These are phyloP conservation scores for Chrysopogon serrulatus DNA, from an alignment of 176 grass and related monocot species.

Conservation along the genomic window DNA sequence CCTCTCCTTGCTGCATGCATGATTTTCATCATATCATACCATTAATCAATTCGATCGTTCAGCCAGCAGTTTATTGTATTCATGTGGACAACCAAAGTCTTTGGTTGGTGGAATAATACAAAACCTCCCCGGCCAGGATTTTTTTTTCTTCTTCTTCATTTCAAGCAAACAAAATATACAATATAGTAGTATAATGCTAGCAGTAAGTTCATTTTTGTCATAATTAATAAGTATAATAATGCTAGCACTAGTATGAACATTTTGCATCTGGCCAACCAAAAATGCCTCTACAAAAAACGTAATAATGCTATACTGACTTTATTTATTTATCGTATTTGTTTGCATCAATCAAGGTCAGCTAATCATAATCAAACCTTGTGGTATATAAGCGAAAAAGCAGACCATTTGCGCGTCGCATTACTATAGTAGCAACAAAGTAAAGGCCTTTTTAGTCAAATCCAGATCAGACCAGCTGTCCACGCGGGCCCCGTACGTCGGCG, in stretches of 20 bases:
- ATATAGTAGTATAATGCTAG: too few species aligned
- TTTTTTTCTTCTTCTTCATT: too few species aligned
- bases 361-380: too few species aligned
- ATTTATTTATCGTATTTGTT: not conserved
- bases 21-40: not conserved
- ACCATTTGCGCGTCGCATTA: not conserved
- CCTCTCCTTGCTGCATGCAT: not conserved
- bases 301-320: not conserved
- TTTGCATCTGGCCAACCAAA: not conserved
- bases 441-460: slow-evolving; percentile 21
- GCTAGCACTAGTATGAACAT: too few species aligned
- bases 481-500: slow-evolving; percentile 16
- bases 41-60: not conserved
- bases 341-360: not conserved
- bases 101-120: not conserved
- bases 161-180: too few species aligned
- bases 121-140: too few species aligned
- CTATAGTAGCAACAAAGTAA: not conserved
- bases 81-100: not conserved
- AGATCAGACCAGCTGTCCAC: slow-evolving; percentile 41
- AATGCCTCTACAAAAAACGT: not conserved
- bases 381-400: not conserved
- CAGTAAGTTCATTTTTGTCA: too few species aligned
- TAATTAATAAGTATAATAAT: too few species aligned
- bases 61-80: not conserved